Evolutionary conservation across 2,329 filamentous ascomycete species (phyloP), one percentile per base, ranked within the genome.

Genomic region (Beauveria caledonica): DNA sequence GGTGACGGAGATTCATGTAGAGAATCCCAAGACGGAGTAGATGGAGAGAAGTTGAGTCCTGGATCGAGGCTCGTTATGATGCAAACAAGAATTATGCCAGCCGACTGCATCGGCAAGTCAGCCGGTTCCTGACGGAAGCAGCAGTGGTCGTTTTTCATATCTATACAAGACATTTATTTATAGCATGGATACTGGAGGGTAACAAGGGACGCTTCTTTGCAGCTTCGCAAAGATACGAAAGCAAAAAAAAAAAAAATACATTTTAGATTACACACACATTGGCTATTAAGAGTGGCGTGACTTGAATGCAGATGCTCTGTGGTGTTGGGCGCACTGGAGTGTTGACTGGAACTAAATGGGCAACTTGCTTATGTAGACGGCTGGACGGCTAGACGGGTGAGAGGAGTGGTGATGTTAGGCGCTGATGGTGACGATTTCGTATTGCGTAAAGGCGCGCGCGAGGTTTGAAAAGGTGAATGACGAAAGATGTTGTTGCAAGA

Each of bases 1-100:
- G 45, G 78, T 79, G 7, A 70, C 78, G 8, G 79, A 82, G 67
- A 81, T 81, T 49, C 77, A 79, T 62, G 66, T 81, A 21, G 77
- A 77, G 45, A 76, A 76, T 51, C 73, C 76, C 58, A 69, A 68
- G 63, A 19, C 36, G 11, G 48, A 51, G 45, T 57, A 46, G 46
- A 29, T 33, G 21, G 36, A 29, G 55, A 50, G 33, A 23, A 9
- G 23, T 19, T 10, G 21, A 25, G 33, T 45, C 5, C 17, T 48
- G 44, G 33, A 29, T 10, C n/a, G 50, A 49, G 36, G 42, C 19
- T 46, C 27, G 13, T 53, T 60, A 54, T 39, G 58, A 59, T 36
- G 46, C 29, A 19, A 13, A 52, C 15, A 48, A 45, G 19, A 42
- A 40, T 23, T 9, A 50, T 50, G 45, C 21, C 21, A 40, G 21